phyloP scores from a whole-genome alignment of 2,329 filamentous ascomycete species.

The Fusarium sp. region DNA sequence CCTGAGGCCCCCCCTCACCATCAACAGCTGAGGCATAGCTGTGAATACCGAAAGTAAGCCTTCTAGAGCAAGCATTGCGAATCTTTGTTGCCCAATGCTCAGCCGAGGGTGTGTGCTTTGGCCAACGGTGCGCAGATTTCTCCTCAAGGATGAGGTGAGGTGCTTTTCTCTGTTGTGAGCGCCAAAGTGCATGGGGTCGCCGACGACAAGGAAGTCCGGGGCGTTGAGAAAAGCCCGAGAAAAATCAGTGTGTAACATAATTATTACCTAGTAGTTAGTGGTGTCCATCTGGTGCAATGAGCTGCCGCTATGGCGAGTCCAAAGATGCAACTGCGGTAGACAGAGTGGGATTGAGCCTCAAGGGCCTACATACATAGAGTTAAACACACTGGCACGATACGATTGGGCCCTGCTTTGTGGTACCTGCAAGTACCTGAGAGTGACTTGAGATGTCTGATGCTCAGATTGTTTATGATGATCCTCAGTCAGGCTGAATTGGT shows the following conservation, averaged over 20 bases:
- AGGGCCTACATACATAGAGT: background rate
- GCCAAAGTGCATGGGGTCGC: constrained; percentile 7
- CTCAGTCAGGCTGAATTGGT: constrained; percentile 12
- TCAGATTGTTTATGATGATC: background rate
- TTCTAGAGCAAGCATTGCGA: constrained; percentile 20
- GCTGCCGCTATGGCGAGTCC: constrained; percentile 30
- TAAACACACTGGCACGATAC: background rate
- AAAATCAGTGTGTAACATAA: background rate
- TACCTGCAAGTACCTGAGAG: constrained; percentile 19
- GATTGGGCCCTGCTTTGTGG: constrained; percentile 1
- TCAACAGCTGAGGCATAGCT: constrained; percentile 10
- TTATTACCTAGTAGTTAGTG: background rate
- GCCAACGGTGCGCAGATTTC: constrained; percentile 19
- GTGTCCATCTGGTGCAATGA: constrained; percentile 29
- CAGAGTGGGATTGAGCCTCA: constrained; percentile 23
- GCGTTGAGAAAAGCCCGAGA: constrained; percentile 23
- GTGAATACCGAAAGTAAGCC: background rate
- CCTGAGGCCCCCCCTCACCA: constrained; percentile 25
- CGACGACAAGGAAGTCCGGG: constrained; percentile 21
- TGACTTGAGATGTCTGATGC: constrained; percentile 11
- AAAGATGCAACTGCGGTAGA: background rate
- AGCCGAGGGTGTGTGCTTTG: constrained; percentile 31
- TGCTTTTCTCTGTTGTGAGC: constrained; percentile 11
- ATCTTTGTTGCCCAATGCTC: constrained; percentile 29
- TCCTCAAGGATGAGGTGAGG: constrained; percentile 23